Evolutionary conservation across 1,139 yeast species (phyloP).

Genomic region (Kluyveromyces marxianus): DNA sequence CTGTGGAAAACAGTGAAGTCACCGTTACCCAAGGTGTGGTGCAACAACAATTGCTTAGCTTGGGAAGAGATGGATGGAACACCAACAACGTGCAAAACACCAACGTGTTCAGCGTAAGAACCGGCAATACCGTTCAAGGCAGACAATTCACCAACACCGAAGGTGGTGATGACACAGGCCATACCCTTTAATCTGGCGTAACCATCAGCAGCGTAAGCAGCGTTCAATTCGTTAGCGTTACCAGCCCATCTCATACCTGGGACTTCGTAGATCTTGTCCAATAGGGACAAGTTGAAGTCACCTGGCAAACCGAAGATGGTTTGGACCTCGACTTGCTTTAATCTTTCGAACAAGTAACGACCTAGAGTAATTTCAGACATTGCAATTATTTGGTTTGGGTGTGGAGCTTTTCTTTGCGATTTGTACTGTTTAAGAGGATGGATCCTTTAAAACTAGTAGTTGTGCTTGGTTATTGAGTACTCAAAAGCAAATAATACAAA

Average conservation of each 20-base stretch:
- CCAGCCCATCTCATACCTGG: slow-evolving; percentile 60
- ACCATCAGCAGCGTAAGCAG: slow-evolving; percentile 67
- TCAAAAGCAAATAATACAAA: too few relatives aligned
- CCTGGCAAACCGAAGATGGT: slow-evolving; percentile 67
- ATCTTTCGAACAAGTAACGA: slow-evolving; percentile 54
- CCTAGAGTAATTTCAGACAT: slow-evolving; percentile 46
- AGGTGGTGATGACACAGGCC: slow-evolving; percentile 56
- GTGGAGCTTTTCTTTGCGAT: background rate
- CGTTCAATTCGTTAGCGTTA: slow-evolving; percentile 64
- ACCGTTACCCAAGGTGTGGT: slow-evolving; percentile 77
- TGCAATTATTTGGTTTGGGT: slow-evolving; percentile 4
- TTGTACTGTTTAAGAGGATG: background rate
- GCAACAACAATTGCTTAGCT: slow-evolving; percentile 49
- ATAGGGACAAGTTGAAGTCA: slow-evolving; percentile 57
- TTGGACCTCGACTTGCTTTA: slow-evolving; percentile 41
- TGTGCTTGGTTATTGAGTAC: background rate
- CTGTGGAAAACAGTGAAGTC: slow-evolving; percentile 72
- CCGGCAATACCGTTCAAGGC: slow-evolving; percentile 83
- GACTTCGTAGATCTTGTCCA: slow-evolving; percentile 58
- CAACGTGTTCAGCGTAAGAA: slow-evolving; percentile 71
- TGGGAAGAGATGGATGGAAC: slow-evolving; percentile 60
- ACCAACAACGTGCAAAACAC: slow-evolving; percentile 79
- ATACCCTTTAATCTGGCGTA: slow-evolving; percentile 60
- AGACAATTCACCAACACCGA: slow-evolving; percentile 82
- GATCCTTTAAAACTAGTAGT: background rate